These are phyloP conservation scores for Rhynchosporium secalis DNA, from an alignment of 2,329 filamentous ascomycete genomes.

Conservation along the genomic window DNA sequence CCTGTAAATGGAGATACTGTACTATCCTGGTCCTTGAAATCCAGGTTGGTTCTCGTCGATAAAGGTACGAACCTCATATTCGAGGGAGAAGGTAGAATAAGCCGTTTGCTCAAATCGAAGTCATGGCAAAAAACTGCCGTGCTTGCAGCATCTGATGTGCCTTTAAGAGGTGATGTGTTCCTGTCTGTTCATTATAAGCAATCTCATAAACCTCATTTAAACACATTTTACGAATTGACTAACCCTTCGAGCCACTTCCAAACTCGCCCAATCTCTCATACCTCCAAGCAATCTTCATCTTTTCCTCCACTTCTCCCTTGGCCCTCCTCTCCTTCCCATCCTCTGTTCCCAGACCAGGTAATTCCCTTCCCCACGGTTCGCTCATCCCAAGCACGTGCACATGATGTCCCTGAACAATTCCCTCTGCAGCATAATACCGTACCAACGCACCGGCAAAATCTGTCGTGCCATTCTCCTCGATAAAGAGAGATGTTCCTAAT, in stretches of 20 bases:
- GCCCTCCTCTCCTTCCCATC: constrained; percentile 45
- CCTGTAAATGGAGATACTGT: constrained; percentile 58
- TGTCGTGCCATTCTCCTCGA: constrained; percentile 89
- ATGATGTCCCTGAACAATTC: constrained; percentile 84
- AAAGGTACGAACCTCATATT: constrained; percentile 54
- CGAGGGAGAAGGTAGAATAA: constrained; percentile 55
- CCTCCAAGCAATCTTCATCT: constrained; percentile 99
- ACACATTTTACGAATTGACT: constrained; percentile 19
- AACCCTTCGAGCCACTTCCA: constrained; percentile 53
- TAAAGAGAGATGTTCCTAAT: constrained; percentile 74
- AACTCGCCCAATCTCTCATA: constrained; percentile 83
- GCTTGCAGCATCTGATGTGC: constrained; percentile 16
- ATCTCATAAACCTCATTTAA: not conserved
- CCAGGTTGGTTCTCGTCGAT: constrained; percentile 34
- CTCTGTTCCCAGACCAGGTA: constrained; percentile 68
- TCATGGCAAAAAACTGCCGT: constrained; percentile 63
- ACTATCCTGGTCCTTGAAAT: constrained; percentile 37
- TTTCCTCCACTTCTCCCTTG: constrained; percentile 56
- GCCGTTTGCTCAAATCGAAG: constrained; percentile 69
- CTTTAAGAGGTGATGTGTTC: constrained; percentile 23
- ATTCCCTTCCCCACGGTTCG: constrained; percentile 77
- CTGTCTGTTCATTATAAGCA: constrained; percentile 28
- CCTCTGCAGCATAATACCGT: constrained; percentile 89
- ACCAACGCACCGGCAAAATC: constrained; percentile 86
- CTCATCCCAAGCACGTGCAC: constrained; percentile 82